A percentile compares a stretch with the other conserved stretches of the same genome.
These are phyloP conservation scores for Candida schatavii DNA, from an alignment of 805 yeast genomes.

Conservation along the genomic window DNA sequence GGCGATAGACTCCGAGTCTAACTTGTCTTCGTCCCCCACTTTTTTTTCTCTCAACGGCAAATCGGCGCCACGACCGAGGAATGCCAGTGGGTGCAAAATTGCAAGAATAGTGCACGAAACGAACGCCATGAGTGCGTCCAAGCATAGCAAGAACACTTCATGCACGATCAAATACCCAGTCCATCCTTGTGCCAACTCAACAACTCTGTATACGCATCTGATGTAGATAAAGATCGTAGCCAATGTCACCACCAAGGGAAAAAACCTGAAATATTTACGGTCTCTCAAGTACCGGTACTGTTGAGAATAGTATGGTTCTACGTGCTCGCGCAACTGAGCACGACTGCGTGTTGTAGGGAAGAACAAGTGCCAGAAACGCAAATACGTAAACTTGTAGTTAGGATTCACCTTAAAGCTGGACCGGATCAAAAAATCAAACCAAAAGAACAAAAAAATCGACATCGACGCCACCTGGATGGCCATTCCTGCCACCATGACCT, in stretches of 20 bases:
- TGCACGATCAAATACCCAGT: conserved; percentile 55
- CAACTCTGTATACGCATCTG: conserved; percentile 71
- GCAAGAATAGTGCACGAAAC: conserved; percentile 18
- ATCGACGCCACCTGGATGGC: conserved; percentile 74
- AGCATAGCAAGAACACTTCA: conserved; percentile 38
- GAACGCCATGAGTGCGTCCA: conserved; percentile 30
- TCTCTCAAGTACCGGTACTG: conserved; percentile 33
- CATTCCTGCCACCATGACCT: conserved; percentile 75
- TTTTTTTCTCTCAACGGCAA: conserved; percentile 10
- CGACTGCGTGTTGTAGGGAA: not conserved
- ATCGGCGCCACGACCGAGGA: conserved; percentile 45
- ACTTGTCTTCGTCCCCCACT: not conserved
- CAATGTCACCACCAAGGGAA: conserved; percentile 44
- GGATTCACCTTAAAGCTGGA: conserved; percentile 31
- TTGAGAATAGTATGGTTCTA: conserved; percentile 32
- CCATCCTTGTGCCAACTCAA: conserved; percentile 75
- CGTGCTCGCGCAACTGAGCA: conserved; percentile 8
- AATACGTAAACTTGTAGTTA: conserved; percentile 22
- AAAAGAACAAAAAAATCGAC: conserved; percentile 53
- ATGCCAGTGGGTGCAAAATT: conserved; percentile 62
- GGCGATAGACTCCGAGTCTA: not conserved
- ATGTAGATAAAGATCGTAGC: conserved; percentile 55
- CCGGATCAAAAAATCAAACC: conserved; percentile 44
- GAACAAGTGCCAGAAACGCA: not conserved
- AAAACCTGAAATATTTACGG: conserved; percentile 34